Conservation (phyloP, 306 rosid genomes). For the Alnus glutinosa region DNA sequence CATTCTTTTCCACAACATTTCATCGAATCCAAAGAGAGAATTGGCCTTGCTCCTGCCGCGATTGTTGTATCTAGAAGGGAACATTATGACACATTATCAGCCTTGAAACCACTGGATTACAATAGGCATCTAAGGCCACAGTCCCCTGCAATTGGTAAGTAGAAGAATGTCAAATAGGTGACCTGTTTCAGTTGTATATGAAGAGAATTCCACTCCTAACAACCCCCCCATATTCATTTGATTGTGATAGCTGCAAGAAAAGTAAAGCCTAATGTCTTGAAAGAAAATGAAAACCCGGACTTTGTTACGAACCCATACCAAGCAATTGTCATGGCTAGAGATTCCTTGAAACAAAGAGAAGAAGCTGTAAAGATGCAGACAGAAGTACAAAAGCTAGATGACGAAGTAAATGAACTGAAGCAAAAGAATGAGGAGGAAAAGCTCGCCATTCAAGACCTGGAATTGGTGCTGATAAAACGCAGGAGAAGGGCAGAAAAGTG, state of each 20-base stretch:
- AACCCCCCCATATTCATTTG: background rate
- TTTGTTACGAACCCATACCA: slow-evolving; percentile 64
- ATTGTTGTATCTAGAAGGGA: slow-evolving; percentile 69
- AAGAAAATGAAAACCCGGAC: slow-evolving; percentile 82
- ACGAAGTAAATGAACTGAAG: slow-evolving; percentile 70
- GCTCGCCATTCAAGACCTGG: slow-evolving; percentile 72
- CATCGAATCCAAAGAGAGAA: slow-evolving; percentile 59
- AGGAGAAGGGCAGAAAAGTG: slow-evolving; percentile 81
- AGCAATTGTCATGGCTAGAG: slow-evolving; percentile 86
- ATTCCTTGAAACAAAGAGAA: slow-evolving; percentile 85
- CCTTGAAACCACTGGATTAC: slow-evolving; percentile 69
- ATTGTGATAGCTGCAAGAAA: slow-evolving; percentile 54
- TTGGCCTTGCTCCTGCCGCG: slow-evolving; percentile 94
- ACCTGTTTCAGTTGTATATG: background rate
- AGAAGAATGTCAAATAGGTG: slow-evolving; percentile 10
- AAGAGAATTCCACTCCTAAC: slow-evolving; percentile 12
- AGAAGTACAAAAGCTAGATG: slow-evolving; percentile 67
- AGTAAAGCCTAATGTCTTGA: slow-evolving; percentile 39
- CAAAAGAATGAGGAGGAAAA: slow-evolving; percentile 82
- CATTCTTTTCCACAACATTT: slow-evolving; percentile 93
- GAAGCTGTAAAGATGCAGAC: slow-evolving; percentile 65
- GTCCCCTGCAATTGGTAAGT: slow-evolving; percentile 73
- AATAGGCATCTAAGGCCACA: slow-evolving; percentile 59
- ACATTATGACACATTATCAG: slow-evolving; percentile 56
- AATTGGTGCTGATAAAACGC: slow-evolving; percentile 64